phyloP scores from a whole-genome alignment of 768 basidiomycete genomes.

The Pisolithus orientalis region DNA sequence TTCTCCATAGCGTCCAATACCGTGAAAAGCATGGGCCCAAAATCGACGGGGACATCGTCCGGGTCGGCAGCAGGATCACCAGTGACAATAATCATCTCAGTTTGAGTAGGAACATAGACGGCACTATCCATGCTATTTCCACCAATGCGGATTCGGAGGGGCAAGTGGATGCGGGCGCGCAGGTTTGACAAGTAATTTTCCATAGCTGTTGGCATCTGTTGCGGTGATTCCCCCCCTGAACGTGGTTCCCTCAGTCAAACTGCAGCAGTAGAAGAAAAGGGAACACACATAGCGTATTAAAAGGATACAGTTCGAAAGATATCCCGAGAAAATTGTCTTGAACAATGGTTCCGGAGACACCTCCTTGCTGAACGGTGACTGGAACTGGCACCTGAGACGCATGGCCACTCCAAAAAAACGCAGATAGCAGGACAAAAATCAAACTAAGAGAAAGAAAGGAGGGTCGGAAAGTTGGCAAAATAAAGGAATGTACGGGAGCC shows the following conservation, averaged over 20 bases:
- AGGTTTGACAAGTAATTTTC: constrained; percentile 33
- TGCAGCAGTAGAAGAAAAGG: not conserved
- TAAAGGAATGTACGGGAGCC: not conserved
- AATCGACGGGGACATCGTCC: constrained; percentile 31
- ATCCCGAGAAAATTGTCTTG: constrained; percentile 34
- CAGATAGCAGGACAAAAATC: not conserved
- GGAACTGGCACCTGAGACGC: not conserved
- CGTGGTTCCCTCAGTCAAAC: not conserved
- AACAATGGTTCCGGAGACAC: constrained; percentile 14
- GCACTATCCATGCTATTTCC: constrained; percentile 37
- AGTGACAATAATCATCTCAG: constrained; percentile 21
- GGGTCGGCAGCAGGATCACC: constrained; percentile 31
- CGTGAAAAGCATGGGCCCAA: constrained; percentile 29
- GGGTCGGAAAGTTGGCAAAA: not conserved
- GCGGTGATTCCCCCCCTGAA: constrained; percentile 26
- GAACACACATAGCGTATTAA: constrained; percentile 31
- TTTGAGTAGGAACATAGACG: constrained; percentile 24
- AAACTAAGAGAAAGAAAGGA: not conserved
- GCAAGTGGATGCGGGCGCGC: constrained; percentile 24
- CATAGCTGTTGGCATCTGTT: constrained; percentile 29
- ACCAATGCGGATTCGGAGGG: constrained; percentile 31
- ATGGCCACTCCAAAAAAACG: not conserved
- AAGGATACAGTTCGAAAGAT: constrained; percentile 32
- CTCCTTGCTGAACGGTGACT: not conserved
- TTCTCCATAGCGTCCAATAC: constrained; percentile 32